Base-by-base conservation (phyloP, 805 yeast species). In the Wickerhamiella musiphila region DNA sequence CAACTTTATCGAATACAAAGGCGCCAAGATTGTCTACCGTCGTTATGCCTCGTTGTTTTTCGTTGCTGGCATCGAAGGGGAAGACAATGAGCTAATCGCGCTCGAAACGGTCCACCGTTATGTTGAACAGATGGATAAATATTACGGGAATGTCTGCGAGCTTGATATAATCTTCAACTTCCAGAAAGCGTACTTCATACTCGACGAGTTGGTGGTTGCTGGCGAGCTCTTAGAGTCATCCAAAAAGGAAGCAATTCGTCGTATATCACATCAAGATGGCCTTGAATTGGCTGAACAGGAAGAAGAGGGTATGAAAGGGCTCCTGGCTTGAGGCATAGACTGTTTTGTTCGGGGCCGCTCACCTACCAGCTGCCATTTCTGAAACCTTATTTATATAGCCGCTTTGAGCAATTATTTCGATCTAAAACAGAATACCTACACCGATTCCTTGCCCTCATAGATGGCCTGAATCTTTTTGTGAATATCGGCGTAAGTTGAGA, bases 151-250 rank as follows among this genome's bases (percentile, higher is more conserved):
- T 48, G 98, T 90, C 12, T 83, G 95, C 56, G 98, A 90, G 53
- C 62, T 90, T 46, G 98, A 90, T 57, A 90, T 90, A 40, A 90
- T 90, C 31, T 90, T 90, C 66, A 90, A 92, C 48, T 90, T 90
- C 57, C 79, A 78, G 45, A 78, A 79, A 50, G 95, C 96, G 0
- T 90, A 90, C 53, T 78, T 81, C 54, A 76, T 90, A 9, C 60
- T 90, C 41, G 94, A 90, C 53, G 98, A 90, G 52, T 61, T 90
- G 43, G 55, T 90, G 31, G 66, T 86, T 39, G 94, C 84, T 43
- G 98, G 98, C 0, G 73, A 76, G 31, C 54, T 90, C 14, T 78
- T 78, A 41, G 98, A 90, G 49, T 68, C 81, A 27, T 75, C 86
- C 10, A 73, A 74, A 43, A 67, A 71, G 34, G 94, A 79, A 46